phyloP scores from a whole-genome alignment of 257 asterid genomes.

The Solanum peruvianum region DNA sequence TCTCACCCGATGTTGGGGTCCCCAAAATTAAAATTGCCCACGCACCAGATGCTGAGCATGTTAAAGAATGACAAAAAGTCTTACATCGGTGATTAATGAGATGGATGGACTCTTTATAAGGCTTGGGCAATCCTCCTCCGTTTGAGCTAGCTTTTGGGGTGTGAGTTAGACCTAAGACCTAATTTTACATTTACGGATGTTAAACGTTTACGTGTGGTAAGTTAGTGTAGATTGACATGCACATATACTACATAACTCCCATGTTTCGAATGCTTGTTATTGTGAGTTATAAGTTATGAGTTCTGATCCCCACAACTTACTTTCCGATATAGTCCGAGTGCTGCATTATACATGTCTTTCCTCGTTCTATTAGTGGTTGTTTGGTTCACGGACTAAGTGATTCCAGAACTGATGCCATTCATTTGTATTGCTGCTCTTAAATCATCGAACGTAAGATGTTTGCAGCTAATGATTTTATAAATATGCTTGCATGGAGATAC shows the following conservation, averaged over 20 bases:
- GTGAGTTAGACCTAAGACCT: too few relatives aligned
- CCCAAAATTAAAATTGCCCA: too few relatives aligned
- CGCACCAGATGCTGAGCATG: too few relatives aligned
- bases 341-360: background rate
- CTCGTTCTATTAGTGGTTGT: background rate
- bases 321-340: background rate
- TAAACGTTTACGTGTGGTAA: background rate
- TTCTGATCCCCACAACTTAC: background rate
- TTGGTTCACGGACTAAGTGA: background rate
- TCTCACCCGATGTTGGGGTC: too few relatives aligned
- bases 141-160: too few relatives aligned
- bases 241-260: background rate
- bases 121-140: too few relatives aligned
- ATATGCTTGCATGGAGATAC: background rate
- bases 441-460: background rate
- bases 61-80: too few relatives aligned
- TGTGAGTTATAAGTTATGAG: background rate
- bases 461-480: background rate
- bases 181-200: too few relatives aligned
- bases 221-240: background rate
- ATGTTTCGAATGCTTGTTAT: background rate
- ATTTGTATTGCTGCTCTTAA: background rate
- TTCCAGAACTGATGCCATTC: background rate
- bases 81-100: too few relatives aligned
- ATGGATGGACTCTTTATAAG: too few relatives aligned